A percentile compares a stretch with the other conserved stretches of the same genome.
Evolutionary conservation across 2,329 filamentous ascomycete genomes (phyloP).

Genomic region (Colletotrichum sp.): DNA sequence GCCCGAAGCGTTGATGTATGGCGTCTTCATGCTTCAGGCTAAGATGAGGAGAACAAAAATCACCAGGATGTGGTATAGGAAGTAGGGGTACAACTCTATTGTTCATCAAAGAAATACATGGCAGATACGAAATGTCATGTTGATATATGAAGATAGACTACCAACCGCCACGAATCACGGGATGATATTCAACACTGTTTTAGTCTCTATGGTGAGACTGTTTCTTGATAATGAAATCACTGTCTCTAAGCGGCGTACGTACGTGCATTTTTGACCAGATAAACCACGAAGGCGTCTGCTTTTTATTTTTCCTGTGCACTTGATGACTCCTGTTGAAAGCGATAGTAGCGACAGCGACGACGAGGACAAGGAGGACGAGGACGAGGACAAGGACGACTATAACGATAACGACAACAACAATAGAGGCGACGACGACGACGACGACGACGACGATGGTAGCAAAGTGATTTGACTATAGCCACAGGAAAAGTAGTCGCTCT

Average conservation of each 20-base stretch:
- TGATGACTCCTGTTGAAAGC: no score
- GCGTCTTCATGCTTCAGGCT: constrained; percentile 72
- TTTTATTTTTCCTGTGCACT: not conserved
- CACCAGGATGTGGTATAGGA: constrained; percentile 57
- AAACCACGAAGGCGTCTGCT: not conserved
- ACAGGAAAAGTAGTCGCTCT: no score
- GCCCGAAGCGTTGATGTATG: constrained; percentile 52
- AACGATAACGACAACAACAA: no score
- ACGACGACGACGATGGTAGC: no score
- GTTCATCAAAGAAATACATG: not conserved
- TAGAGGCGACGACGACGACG: no score
- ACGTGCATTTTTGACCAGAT: not conserved
- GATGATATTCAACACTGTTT: not conserved
- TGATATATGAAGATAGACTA: no score
- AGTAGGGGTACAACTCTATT: constrained; percentile 31
- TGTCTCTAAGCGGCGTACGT: not conserved
- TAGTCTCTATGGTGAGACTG: not conserved
- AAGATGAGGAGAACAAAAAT: constrained; percentile 65
- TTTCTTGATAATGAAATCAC: not conserved
- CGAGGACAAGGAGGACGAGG: no score
- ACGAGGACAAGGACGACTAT: no score
- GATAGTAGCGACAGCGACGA: no score
- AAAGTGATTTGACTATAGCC: no score
- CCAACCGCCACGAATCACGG: not conserved
- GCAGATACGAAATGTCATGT: no score